Conservation (phyloP, 2,329 filamentous ascomycete genomes). For the Eutypella sp. region DNA sequence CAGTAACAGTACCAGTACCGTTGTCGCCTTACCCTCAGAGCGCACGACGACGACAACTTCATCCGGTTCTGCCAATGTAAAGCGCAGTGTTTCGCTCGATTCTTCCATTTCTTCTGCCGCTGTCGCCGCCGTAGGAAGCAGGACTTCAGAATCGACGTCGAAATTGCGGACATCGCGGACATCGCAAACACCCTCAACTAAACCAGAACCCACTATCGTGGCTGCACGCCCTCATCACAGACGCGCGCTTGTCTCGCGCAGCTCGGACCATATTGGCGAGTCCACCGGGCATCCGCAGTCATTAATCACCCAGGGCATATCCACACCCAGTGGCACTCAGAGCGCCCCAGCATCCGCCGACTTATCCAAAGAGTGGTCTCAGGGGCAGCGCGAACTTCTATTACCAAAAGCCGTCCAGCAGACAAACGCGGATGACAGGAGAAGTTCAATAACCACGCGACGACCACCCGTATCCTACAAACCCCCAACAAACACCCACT, state of each 20-base stretch:
- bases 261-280: slow-evolving; percentile 32
- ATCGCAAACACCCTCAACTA: slow-evolving; percentile 19
- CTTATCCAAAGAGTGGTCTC: slow-evolving; percentile 30
- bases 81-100: slow-evolving; percentile 35
- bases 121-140: too few species aligned
- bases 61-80: slow-evolving; percentile 19
- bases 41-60: slow-evolving; percentile 20
- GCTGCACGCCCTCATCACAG: slow-evolving; percentile 29
- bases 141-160: too few species aligned
- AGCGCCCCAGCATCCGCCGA: slow-evolving; percentile 20
- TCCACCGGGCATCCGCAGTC: slow-evolving; percentile 22
- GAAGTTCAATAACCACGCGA: slow-evolving; percentile 33
- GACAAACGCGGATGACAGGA: slow-evolving; percentile 45
- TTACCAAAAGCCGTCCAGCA: slow-evolving; percentile 40
- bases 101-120: slow-evolving; percentile 17
- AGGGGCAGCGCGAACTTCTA: slow-evolving; percentile 43
- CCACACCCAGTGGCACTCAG: slow-evolving; percentile 11
- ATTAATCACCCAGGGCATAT: slow-evolving; percentile 7
- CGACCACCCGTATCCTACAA: slow-evolving; percentile 49
- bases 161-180: slow-evolving; percentile 10
- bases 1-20: too few species aligned
- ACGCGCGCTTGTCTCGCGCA: slow-evolving; percentile 34
- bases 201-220: slow-evolving; percentile 23
- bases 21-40: slow-evolving; percentile 19
- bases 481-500: slow-evolving; percentile 28